A percentile compares a stretch with the other conserved stretches of the same genome.
Evolutionary conservation across 495 filamentous ascomycete species (phyloP).

Genomic region (Chaetomium fimeti): DNA sequence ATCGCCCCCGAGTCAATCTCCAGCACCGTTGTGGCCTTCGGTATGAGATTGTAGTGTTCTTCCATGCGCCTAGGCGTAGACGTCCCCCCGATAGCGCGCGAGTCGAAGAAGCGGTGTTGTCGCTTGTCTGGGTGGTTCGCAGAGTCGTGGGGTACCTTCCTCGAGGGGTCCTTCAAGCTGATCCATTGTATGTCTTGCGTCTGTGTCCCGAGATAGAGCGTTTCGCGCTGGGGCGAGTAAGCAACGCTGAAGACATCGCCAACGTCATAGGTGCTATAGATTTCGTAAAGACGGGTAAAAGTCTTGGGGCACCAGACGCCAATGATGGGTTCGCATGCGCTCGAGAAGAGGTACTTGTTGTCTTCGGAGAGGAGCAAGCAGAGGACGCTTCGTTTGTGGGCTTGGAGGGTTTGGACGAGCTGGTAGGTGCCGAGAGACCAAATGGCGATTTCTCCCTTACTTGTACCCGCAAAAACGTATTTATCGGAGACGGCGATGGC

Average conservation of each 20-base stretch:
- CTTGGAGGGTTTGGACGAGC: conserved; percentile 69
- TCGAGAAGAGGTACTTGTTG: conserved; percentile 78
- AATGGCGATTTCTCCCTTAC: conserved; percentile 86
- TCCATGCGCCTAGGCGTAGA: conserved; percentile 64
- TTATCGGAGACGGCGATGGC: conserved; percentile 62
- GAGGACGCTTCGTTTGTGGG: conserved; percentile 86
- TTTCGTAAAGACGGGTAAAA: conserved; percentile 66
- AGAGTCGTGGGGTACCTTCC: conserved; percentile 58
- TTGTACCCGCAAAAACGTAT: conserved; percentile 81
- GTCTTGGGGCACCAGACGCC: conserved; percentile 64
- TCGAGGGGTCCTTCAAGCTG: conserved; percentile 46
- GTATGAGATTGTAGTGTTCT: conserved; percentile 48
- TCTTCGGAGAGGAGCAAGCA: conserved; percentile 76
- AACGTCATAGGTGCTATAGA: conserved; percentile 92
- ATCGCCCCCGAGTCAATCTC: conserved; percentile 83
- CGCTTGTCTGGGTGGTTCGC: conserved; percentile 72
- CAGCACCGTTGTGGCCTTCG: conserved; percentile 59
- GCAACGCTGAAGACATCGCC: conserved; percentile 93
- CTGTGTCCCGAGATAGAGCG: conserved; percentile 87
- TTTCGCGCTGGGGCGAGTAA: conserved; percentile 74
- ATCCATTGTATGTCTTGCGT: conserved; percentile 86
- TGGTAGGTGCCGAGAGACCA: conserved; percentile 88
- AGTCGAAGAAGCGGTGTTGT: conserved; percentile 95
- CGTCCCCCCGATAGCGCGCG: conserved; percentile 75
- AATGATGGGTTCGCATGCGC: conserved; percentile 88